Percentiles rank a stretch among this genome's conserved stretches.
Evolutionary conservation across 1,284 basidiomycete species (phyloP).

Genomic region (Ceratobasidium sp.): DNA sequence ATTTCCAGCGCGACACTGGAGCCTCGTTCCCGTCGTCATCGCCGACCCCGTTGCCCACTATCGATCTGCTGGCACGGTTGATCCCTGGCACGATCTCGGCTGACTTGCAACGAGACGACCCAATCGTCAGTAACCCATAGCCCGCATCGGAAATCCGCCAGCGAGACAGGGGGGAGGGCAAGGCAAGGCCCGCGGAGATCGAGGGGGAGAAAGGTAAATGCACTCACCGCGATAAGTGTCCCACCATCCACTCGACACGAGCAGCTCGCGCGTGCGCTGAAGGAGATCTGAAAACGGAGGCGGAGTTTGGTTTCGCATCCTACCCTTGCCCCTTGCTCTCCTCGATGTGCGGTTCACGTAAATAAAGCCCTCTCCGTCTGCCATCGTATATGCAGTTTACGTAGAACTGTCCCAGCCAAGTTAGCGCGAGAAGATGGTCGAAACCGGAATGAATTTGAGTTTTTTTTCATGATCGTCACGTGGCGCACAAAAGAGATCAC

Average conservation of each 20-base stretch:
- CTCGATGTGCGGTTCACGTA: conserved; percentile 24
- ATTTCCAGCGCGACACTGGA: conserved; percentile 2
- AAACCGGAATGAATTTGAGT: background rate
- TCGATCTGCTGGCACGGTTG: conserved; percentile 23
- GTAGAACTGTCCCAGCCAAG: background rate
- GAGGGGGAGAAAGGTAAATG: background rate
- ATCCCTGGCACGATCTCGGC: conserved; percentile 36
- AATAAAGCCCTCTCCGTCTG: conserved; percentile 30
- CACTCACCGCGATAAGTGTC: conserved; percentile 30
- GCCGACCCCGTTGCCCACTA: conserved; percentile 22
- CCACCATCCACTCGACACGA: conserved; percentile 42
- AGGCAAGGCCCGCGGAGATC: background rate
- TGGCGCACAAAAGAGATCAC: conserved; percentile 5
- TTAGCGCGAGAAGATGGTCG: background rate
- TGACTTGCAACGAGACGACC: conserved; percentile 23
- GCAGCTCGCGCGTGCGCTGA: conserved; percentile 24
- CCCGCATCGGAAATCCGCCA: background rate
- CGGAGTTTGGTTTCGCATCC: conserved; percentile 19
- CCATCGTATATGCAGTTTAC: conserved; percentile 13
- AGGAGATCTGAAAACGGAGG: conserved; percentile 25
- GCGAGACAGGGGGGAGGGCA: background rate
- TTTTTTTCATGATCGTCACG: conserved; percentile 9
- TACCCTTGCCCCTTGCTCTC: conserved; percentile 17
- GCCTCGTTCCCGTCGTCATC: background rate
- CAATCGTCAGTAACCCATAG: background rate